Percentiles rank a stretch among this genome's conserved stretches.
Evolutionary conservation across 2,329 filamentous ascomycete genomes (phyloP).

Genomic region (Fusarium tanahbumbuense): DNA sequence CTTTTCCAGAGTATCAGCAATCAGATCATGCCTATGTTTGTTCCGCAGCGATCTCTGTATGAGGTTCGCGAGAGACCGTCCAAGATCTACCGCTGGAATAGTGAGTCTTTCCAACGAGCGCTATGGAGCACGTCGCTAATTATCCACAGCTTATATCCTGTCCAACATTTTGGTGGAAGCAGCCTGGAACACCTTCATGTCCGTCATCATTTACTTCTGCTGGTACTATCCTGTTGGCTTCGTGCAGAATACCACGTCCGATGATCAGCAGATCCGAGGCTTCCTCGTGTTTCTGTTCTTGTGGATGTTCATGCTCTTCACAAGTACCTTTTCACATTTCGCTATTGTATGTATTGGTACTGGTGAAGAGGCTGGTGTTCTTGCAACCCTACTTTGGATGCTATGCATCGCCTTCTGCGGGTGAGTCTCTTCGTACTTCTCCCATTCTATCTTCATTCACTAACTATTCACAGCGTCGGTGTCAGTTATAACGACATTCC

Average conservation of each 20-base stretch:
- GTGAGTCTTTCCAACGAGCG: slow-evolving; percentile 1
- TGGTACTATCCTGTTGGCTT: slow-evolving; percentile 48
- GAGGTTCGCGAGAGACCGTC: slow-evolving; percentile 76
- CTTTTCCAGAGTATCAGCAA: slow-evolving; percentile 70
- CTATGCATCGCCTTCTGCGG: slow-evolving; percentile 45
- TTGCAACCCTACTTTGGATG: slow-evolving; percentile 55
- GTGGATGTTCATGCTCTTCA: slow-evolving; percentile 45
- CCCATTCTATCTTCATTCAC: slow-evolving; percentile 15
- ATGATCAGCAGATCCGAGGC: slow-evolving; percentile 38
- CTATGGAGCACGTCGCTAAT: not conserved
- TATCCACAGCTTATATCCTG: slow-evolving; percentile 32
- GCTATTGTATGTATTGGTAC: slow-evolving; percentile 40
- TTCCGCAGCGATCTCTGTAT: slow-evolving; percentile 73
- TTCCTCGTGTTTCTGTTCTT: slow-evolving; percentile 45
- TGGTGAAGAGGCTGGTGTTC: slow-evolving; percentile 42
- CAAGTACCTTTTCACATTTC: slow-evolving; percentile 44
- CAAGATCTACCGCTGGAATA: slow-evolving; percentile 65
- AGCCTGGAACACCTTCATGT: slow-evolving; percentile 43
- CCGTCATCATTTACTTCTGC: slow-evolving; percentile 42
- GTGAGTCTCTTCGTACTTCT: slow-evolving; percentile 48
- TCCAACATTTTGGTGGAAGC: slow-evolving; percentile 44
- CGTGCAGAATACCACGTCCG: slow-evolving; percentile 40
- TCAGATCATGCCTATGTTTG: slow-evolving; percentile 77
- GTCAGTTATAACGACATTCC: slow-evolving; percentile 67
- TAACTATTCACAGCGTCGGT: slow-evolving; percentile 62